Evolutionary conservation across 2,329 filamentous ascomycete genomes (phyloP), one percentile per base, ranked within the genome.

Genomic region (Lasiodiplodia citricola): DNA sequence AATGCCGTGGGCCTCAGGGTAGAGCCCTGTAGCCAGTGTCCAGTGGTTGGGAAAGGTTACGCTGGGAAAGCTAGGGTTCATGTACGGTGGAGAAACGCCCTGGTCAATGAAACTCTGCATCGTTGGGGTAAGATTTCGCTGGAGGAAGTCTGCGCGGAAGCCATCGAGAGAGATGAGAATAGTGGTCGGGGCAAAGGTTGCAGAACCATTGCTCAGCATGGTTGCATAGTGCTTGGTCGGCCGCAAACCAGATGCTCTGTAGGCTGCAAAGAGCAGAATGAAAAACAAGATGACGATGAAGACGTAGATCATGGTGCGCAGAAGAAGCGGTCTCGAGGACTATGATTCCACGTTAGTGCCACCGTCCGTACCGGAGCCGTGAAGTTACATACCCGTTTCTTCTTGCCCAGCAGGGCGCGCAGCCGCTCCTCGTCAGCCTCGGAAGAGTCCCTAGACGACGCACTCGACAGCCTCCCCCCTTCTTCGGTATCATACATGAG

Each of bases 21-120:
- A 94, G 31, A 98, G 81, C 0, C 96, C 96, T 0, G 96, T 98
- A 0, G 93, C 93, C 47, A 98, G 84, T 0, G 95, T 97, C 79
- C 95, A 97, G 79, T 98, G 96, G 74, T 98, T 83, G 3, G 96
- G 96, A 74, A 99, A 99, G 0, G 96, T 99, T 56, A 99, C 93
- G 25, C 93, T 97, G 0, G 96, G 96, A 73, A 99, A 99, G 50
- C 93, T 96, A 0, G 96, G 96, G 7, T 89, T 86, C 94, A 99
- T 97, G 80, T 95, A 97, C 72, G 89, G 87, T 2, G 96, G 95
- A 6, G 94, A 97, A 13, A 98, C 90, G 37, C 96, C 96, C 72
- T 93, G 89, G 70, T 88, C 87, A 70, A 97, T 85, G 72, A 99
- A 91, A 2, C 89, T 86, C 73, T 89, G 92, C 10, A 99, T 84